phyloP scores from a whole-genome alignment of 2,329 filamentous ascomycete species.

The Dothidotthia symphoricarpi region DNA sequence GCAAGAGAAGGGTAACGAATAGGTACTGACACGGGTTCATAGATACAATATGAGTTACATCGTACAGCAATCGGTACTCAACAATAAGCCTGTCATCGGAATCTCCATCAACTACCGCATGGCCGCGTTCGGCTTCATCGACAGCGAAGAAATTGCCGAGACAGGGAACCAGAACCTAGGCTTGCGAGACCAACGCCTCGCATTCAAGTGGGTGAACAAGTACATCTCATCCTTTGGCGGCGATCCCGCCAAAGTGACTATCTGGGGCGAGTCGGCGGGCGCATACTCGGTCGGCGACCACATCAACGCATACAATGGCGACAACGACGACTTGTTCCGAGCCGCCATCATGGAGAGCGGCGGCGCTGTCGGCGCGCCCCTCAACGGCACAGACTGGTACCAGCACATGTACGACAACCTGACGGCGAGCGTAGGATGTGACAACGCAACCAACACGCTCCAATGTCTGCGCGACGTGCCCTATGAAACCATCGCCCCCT shows the following conservation, averaged over 20 bases:
- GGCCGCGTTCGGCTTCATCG: conserved; percentile 52
- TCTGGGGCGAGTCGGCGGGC: conserved; percentile 61
- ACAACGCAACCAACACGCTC: conserved; percentile 20
- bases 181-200: conserved; percentile 60
- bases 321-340: conserved; percentile 42
- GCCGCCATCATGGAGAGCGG: conserved; percentile 45
- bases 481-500: conserved; percentile 26
- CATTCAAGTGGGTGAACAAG: conserved; percentile 60
- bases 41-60: conserved; percentile 37
- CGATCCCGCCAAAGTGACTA: conserved; percentile 57
- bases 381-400: conserved; percentile 36
- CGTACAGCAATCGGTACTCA: conserved; percentile 30
- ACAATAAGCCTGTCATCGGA: conserved; percentile 33
- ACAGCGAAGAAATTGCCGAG: conserved; percentile 42
- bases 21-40: neutral
- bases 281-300: conserved; percentile 54
- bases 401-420: conserved; percentile 34
- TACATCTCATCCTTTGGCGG: conserved; percentile 56
- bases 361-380: conserved; percentile 29
- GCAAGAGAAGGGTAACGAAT: fast-evolving
- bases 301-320: conserved; percentile 42
- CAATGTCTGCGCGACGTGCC: conserved; percentile 29
- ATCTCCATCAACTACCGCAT: conserved; percentile 50
- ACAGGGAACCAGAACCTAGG: conserved; percentile 50
- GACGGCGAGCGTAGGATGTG: conserved; percentile 25